Percentiles rank a stretch among this genome's conserved stretches.
Conservation (phyloP, 208 protist genomes). For the Paratrypanosoma confusum region DNA sequence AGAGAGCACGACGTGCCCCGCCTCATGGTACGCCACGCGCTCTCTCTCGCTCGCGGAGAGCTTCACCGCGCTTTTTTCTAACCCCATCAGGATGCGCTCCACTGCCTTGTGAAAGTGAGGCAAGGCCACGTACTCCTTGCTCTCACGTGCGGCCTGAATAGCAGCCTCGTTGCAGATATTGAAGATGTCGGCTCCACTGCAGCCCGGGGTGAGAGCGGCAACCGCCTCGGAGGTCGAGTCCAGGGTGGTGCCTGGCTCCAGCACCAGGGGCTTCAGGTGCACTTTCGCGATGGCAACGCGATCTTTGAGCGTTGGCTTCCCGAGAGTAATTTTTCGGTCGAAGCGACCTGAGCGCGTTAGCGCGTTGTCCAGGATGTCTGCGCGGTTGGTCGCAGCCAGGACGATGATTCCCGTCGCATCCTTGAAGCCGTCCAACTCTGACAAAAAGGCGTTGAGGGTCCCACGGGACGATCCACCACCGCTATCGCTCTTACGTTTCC, state of each 20-base stretch:
- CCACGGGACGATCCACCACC: conserved; percentile 50
- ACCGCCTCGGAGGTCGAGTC: conserved; percentile 30
- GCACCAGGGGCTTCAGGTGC: conserved; percentile 79
- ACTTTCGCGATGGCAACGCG: conserved; percentile 91
- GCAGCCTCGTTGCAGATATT: conserved; percentile 98
- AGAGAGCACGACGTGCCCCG: conserved; percentile 81
- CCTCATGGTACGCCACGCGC: conserved; percentile 90
- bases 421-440: conserved; percentile 97
- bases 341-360: conserved; percentile 94
- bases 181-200: conserved; percentile 95
- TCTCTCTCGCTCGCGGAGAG: conserved; percentile 63
- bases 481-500: conserved; percentile 45
- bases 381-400: conserved; percentile 96
- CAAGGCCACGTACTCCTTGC: conserved; percentile 47
- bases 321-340: conserved; percentile 84
- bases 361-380: conserved; percentile 95
- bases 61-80: conserved; percentile 89
- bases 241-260: conserved; percentile 28
- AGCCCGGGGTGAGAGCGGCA: conserved; percentile 87
- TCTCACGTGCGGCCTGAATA: conserved; percentile 87
- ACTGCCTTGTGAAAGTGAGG: conserved; percentile 90
- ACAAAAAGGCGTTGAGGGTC: conserved; percentile 97
- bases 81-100: conserved; percentile 92
- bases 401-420: conserved; percentile 92
- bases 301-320: conserved; percentile 92